phyloP scores from a whole-genome alignment of 1,284 basidiomycete genomes.

The Anthracocystis walkeri region DNA sequence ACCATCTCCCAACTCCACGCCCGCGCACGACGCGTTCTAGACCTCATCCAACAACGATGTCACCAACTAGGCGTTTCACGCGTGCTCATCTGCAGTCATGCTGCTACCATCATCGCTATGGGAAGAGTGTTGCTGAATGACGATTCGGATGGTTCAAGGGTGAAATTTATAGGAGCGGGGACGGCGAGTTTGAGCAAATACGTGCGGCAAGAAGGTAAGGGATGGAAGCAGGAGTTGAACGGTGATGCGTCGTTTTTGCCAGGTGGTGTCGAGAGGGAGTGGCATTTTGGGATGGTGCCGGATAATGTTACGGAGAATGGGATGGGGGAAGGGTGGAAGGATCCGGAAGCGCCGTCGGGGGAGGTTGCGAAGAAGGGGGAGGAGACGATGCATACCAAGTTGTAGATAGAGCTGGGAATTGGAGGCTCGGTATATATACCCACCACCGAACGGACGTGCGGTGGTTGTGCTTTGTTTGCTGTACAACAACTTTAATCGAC shows the following conservation, averaged over 20 bases:
- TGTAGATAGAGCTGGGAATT: conserved; percentile 11
- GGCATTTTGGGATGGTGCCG: conserved; percentile 73
- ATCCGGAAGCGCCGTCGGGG: conserved; percentile 28
- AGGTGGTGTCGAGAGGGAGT: conserved; percentile 77
- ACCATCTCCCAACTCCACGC: conserved; percentile 76
- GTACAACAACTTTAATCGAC: not conserved
- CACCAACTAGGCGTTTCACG: conserved; percentile 70
- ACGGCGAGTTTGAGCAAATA: conserved; percentile 64
- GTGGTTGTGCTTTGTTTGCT: not conserved
- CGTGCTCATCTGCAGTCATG: conserved; percentile 81
- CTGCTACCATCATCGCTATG: conserved; percentile 81
- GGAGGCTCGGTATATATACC: conserved; percentile 1
- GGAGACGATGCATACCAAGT: conserved; percentile 23
- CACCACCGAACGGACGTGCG: not conserved
- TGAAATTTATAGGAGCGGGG: conserved; percentile 66
- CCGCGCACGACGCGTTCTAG: conserved; percentile 75
- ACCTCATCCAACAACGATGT: conserved; percentile 58
- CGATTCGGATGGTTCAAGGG: conserved; percentile 58
- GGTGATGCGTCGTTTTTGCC: conserved; percentile 63
- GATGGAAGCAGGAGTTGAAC: conserved; percentile 57
- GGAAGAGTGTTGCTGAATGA: conserved; percentile 76
- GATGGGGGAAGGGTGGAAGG: conserved; percentile 56
- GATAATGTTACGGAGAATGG: conserved; percentile 60
- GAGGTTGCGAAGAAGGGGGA: not conserved
- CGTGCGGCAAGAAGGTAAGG: conserved; percentile 9